phyloP scores from a whole-genome alignment of 2,329 filamentous ascomycete species.

The Penicillium concentricum region DNA sequence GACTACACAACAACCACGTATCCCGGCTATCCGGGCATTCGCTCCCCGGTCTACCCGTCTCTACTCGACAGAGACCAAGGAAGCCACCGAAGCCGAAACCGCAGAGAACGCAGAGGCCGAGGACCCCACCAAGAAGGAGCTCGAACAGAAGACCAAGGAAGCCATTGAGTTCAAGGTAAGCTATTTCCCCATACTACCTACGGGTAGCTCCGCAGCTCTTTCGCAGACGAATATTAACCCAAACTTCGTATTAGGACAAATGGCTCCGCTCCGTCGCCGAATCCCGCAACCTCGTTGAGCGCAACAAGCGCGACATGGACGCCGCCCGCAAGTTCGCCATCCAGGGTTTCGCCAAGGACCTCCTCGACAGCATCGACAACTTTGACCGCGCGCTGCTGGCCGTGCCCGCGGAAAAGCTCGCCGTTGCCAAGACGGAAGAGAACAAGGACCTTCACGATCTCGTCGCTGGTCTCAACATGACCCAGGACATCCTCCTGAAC shows the following conservation, averaged over 20 bases:
- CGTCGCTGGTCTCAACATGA: conserved; percentile 92
- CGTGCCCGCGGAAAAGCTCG: conserved; percentile 73
- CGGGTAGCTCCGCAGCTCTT: background rate
- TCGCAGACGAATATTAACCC: background rate
- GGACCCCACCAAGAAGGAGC: conserved; percentile 60
- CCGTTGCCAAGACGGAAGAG: conserved; percentile 51
- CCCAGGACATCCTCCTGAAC: conserved; percentile 79
- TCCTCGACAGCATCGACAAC: conserved; percentile 95
- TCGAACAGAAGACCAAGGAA: conserved; percentile 71
- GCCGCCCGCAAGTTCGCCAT: conserved; percentile 88
- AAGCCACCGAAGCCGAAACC: conserved; percentile 45
- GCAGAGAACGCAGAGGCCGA: conserved; percentile 36
- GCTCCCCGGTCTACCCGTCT: conserved; percentile 38
- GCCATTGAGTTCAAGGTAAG: conserved; percentile 80
- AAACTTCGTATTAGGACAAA: conserved; percentile 66
- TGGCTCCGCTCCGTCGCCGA: conserved; percentile 92
- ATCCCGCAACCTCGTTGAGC: conserved; percentile 96
- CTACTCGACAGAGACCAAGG: conserved; percentile 46
- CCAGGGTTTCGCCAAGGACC: conserved; percentile 88
- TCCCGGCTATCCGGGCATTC: conserved; percentile 32
- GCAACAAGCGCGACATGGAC: conserved; percentile 87
- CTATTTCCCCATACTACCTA: conserved; percentile 6
- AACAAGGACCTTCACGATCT: conserved; percentile 75
- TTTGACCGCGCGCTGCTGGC: conserved; percentile 85
- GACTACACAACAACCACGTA: conserved; percentile 32